Evolutionary conservation across 768 basidiomycete species (phyloP).

Genomic region (Termitomyces bulborhizus): DNA sequence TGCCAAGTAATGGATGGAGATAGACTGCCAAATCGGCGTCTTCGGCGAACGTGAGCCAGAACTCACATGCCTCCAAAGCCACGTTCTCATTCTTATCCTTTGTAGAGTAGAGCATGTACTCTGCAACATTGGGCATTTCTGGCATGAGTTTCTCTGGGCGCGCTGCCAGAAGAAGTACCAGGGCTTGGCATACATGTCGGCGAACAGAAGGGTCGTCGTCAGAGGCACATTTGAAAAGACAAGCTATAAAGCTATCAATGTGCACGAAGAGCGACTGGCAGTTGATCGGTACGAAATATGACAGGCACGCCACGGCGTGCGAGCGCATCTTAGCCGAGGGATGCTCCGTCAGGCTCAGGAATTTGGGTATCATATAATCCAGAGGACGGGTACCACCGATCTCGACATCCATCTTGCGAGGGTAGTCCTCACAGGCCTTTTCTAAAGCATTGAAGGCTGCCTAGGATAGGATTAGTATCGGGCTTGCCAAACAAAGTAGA

Average conservation of each 20-base stretch:
- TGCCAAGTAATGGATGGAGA: conserved; percentile 81
- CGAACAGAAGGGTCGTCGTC: conserved; percentile 94
- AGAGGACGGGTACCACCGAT: conserved; percentile 90
- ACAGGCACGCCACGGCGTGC: conserved; percentile 90
- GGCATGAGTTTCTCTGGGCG: conserved; percentile 96
- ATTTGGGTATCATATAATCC: conserved; percentile 95
- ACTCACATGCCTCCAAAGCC: conserved; percentile 97
- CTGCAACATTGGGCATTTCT: conserved; percentile 90
- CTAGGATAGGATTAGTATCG: conserved; percentile 27
- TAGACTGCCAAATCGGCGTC: conserved; percentile 82
- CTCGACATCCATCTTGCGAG: conserved; percentile 90
- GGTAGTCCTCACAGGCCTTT: conserved; percentile 96
- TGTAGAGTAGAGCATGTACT: conserved; percentile 98
- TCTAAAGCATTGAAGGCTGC: conserved; percentile 91
- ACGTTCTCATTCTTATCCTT: conserved; percentile 97
- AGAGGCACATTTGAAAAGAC: conserved; percentile 90
- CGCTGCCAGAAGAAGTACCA: conserved; percentile 87
- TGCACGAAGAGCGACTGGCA: conserved; percentile 85
- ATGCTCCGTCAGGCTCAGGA: conserved; percentile 84
- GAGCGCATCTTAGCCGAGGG: conserved; percentile 84
- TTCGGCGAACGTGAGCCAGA: conserved; percentile 99
- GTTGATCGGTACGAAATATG: conserved; percentile 85
- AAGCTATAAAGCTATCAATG: conserved; percentile 90
- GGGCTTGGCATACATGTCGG: conserved; percentile 91
- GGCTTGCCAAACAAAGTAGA: conserved; percentile 5